Percentiles rank a stretch among this genome's conserved stretches.
These are phyloP conservation scores for Crotalaria pallida DNA, from an alignment of 306 rosid species.

Conservation along the genomic window DNA sequence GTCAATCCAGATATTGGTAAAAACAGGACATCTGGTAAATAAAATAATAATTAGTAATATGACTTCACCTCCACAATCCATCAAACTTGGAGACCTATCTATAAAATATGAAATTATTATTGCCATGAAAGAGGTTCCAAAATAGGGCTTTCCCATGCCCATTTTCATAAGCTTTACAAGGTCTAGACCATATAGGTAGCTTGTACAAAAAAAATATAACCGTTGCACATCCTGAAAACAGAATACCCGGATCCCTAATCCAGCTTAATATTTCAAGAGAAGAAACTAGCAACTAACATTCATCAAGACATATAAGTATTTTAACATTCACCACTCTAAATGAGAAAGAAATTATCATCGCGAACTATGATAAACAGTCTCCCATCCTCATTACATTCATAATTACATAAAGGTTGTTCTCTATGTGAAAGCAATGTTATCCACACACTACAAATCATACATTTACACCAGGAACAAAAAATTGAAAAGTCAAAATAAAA, in stretches of 20 bases:
- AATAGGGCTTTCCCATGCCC: neutral
- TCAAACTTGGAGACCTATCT: neutral
- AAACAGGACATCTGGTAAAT: constrained; percentile 71
- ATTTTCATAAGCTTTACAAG: neutral
- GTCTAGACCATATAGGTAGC: neutral
- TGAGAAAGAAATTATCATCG: neutral
- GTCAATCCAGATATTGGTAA: constrained; percentile 87
- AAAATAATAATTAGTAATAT: constrained; percentile 17
- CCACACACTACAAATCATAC: neutral
- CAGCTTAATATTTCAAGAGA: neutral
- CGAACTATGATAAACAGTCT: neutral
- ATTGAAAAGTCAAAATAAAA: neutral
- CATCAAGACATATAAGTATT: neutral
- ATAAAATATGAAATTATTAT: neutral
- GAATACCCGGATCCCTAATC: neutral
- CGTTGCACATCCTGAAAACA: constrained; percentile 2
- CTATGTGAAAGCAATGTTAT: neutral
- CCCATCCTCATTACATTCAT: neutral
- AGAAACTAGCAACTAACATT: constrained; percentile 6
- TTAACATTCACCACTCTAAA: constrained; percentile 12
- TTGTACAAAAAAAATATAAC: neutral
- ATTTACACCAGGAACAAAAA: neutral
- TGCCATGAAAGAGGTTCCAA: neutral
- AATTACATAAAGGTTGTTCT: neutral
- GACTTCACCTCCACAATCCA: constrained; percentile 11